Evolutionary conservation across 1,139 yeast genomes (phyloP), one percentile per base, ranked within the genome.

Genomic region (Pichia sp.): DNA sequence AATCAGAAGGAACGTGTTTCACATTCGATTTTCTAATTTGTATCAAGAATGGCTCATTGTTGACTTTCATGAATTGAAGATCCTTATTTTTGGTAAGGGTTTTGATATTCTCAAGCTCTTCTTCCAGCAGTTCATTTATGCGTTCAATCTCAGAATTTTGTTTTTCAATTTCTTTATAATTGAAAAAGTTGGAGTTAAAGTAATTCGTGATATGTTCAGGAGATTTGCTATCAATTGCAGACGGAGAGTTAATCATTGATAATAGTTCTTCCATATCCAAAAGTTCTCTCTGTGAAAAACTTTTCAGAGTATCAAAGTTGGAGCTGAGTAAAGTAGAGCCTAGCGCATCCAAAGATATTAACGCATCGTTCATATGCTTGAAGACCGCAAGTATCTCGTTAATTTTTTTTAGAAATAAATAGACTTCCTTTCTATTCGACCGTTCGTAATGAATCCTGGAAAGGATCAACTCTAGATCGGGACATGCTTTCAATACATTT

Each of bases 381-480:
- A 80, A 69, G 1, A 74, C 55, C 0, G 63, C 61, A 12, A 71
- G 62, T 49, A 79, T 71, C 61, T 77, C 80, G 41, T 71, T 64
- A 53, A 85, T 70, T 48, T 77, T 76, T 44, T 75, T 76, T 57
- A 93, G 70, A 64, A 87, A 79, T 31, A 73, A 66, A 62, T 78
- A 88, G 0, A 88, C 73, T 58, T 91, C 96, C 55, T 80, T 81
- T 44, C 95, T 76, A 20, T 82, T 76, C 17, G 87, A 77, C 52
- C 78, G 76, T 1, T 80, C 80, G 65, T 89, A 90, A 60, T 88
- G 87, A 2, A 89, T 73, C 60, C 87, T 83, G 54, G 84, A 82
- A 48, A 90, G 69, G 4, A 80, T 76, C 55, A 82, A 78, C 60
- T 89, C 91, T 36, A 93, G 70, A 66, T 93, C 97, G 0, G 84